Conservation (phyloP, 2,329 filamentous ascomycete genomes). For the Cercospora citrullina region DNA sequence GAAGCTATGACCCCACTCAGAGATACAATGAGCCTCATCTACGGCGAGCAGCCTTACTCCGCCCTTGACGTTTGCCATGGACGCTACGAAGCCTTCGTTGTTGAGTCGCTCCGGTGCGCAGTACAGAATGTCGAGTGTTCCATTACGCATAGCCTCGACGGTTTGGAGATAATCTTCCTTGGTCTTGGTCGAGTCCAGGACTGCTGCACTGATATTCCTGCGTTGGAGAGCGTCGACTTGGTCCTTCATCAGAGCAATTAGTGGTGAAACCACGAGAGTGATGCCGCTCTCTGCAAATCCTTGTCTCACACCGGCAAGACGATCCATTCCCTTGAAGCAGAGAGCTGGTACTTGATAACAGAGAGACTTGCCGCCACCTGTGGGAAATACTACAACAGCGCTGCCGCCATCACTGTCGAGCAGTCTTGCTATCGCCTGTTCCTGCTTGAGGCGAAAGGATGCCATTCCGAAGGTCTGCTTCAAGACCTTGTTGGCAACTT, state of each 20-base stretch:
- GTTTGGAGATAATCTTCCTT: slow-evolving; percentile 44
- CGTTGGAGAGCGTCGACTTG: slow-evolving; percentile 57
- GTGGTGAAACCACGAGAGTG: slow-evolving; percentile 58
- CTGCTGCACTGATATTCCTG: slow-evolving; percentile 55
- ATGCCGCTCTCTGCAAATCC: slow-evolving; percentile 47
- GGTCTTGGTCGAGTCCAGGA: slow-evolving; percentile 58
- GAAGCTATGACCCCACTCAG: slow-evolving; percentile 42
- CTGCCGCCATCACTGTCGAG: slow-evolving; percentile 43
- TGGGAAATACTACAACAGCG: slow-evolving; percentile 48
- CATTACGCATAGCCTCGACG: slow-evolving; percentile 50
- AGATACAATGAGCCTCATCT: slow-evolving; percentile 62
- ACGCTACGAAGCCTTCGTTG: slow-evolving; percentile 60
- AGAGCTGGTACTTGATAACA: slow-evolving; percentile 49
- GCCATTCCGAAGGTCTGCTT: slow-evolving; percentile 45
- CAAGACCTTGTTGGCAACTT: slow-evolving; percentile 40
- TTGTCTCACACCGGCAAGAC: slow-evolving; percentile 33
- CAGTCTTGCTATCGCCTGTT: slow-evolving; percentile 46
- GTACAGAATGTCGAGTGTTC: slow-evolving; percentile 56
- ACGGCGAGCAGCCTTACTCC: slow-evolving; percentile 59
- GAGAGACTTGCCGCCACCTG: slow-evolving; percentile 42
- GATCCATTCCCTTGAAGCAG: slow-evolving; percentile 46
- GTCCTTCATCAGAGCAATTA: slow-evolving; percentile 62
- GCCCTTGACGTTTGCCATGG: slow-evolving; percentile 56
- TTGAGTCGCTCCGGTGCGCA: slow-evolving; percentile 62
- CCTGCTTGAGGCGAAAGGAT: slow-evolving; percentile 50